These are phyloP conservation scores for Hansenula lynferdii DNA, from an alignment of 1,139 yeast species.

Conservation along the genomic window DNA sequence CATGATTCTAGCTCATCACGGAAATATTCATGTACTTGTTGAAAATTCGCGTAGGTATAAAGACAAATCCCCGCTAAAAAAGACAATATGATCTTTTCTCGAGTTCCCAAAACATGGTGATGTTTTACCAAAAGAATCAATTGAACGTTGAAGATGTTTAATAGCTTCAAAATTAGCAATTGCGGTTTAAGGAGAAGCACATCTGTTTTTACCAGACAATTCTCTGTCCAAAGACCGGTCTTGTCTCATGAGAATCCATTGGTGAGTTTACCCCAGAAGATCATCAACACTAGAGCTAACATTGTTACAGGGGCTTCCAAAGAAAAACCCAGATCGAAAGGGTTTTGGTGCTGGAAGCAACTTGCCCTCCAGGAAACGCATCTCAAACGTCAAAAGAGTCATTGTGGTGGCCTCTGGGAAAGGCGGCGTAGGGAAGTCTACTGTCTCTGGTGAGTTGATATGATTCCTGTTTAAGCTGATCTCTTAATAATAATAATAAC, in stretches of 20 bases:
- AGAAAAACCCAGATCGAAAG: constrained; percentile 30
- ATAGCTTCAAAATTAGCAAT: too few relatives aligned
- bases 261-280: constrained; percentile 29
- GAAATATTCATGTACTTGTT: too few relatives aligned
- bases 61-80: too few relatives aligned
- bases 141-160: too few relatives aligned
- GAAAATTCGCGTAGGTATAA: too few relatives aligned
- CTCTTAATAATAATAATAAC: constrained; percentile 27
- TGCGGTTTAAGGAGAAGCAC: not conserved
- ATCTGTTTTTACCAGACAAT: not conserved
- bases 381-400: constrained; percentile 59
- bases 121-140: too few relatives aligned
- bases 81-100: too few relatives aligned
- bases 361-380: constrained; percentile 47
- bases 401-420: constrained; percentile 74
- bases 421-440: constrained; percentile 70
- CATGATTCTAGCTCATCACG: too few relatives aligned
- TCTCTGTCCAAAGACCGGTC: not conserved
- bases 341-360: constrained; percentile 36
- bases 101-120: too few relatives aligned
- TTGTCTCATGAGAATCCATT: constrained; percentile 45
- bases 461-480: not conserved
- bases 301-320: constrained; percentile 54
- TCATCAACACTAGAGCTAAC: not conserved
- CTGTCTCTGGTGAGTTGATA: constrained; percentile 26